Evolutionary conservation across 2,329 filamentous ascomycete species (phyloP).

Genomic region (Pyrenophora tritici-repentis): DNA sequence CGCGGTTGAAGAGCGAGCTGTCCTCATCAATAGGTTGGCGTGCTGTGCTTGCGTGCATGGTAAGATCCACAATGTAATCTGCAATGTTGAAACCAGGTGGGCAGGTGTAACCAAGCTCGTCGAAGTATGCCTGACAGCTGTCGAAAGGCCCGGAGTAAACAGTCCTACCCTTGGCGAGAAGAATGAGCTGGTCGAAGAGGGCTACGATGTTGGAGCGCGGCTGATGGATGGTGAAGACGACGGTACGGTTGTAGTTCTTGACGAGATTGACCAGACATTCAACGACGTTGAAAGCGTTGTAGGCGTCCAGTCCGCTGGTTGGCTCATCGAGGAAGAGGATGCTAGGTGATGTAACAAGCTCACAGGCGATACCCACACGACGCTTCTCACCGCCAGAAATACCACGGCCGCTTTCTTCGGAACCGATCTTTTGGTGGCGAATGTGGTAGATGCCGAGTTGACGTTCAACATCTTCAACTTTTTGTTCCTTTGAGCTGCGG

Average conservation of each 20-base stretch:
- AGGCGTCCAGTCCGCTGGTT: conserved; percentile 93
- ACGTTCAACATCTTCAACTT: conserved; percentile 89
- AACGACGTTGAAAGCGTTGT: conserved; percentile 97
- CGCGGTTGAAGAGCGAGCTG: conserved; percentile 63
- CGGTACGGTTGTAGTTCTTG: conserved; percentile 94
- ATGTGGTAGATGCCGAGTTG: conserved; percentile 95
- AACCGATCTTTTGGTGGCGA: conserved; percentile 92
- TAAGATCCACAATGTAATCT: conserved; percentile 94
- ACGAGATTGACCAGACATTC: conserved; percentile 94
- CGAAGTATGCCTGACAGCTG: conserved; percentile 90
- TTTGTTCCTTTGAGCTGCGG: conserved; percentile 82
- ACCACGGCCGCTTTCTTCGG: conserved; percentile 91
- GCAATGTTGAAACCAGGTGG: conserved; percentile 98
- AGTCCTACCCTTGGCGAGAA: conserved; percentile 84
- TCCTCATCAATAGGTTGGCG: conserved; percentile 61
- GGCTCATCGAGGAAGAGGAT: conserved; percentile 97
- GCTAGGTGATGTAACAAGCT: conserved; percentile 94
- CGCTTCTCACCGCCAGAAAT: conserved; percentile 98
- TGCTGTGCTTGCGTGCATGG: conserved; percentile 83
- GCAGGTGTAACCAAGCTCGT: conserved; percentile 87
- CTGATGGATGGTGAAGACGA: conserved; percentile 98
- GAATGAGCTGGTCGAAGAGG: conserved; percentile 89
- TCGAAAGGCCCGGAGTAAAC: conserved; percentile 93
- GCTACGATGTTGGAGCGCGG: conserved; percentile 98
- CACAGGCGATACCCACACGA: conserved; percentile 94